Base-by-base conservation (phyloP, 2,329 filamentous ascomycete species). In the Penicillium decumbens region DNA sequence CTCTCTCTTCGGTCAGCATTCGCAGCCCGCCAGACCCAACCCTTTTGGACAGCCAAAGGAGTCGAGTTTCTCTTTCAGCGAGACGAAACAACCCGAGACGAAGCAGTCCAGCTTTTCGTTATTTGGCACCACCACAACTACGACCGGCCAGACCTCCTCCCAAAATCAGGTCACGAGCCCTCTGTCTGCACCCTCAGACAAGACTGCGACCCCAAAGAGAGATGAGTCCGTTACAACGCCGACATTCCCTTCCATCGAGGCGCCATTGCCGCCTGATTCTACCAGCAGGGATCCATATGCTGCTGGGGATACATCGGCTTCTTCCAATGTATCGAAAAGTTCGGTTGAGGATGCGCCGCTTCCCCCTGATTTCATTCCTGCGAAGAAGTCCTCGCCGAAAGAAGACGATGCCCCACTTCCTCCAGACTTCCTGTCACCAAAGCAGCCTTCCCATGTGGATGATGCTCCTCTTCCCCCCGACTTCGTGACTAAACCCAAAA, bases 241-340 rank as follows among this genome's bases (percentile, higher is more conserved):
- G 32, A 48, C 66, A 24, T 59, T 65, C 15, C 52, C 65, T 40
- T 50, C 51, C 24, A 47, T 65, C 7, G 68, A 72, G 53, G 53
- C 67, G 8, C 75, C 75, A 8, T 60, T 77, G 30, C 75, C 75
- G 4, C 75, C 75, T 13, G 74, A 77, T 35, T 56, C 75, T 4
- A 74, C 72, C n/a, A 77, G 72, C 51, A 75, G 70, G 58, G 67
- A 65, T 32, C 66, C 57, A 10, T 77, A 76, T 58, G 69, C 69
- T 7, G 68, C 74, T 24, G 75, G 74, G 4, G 75, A 77, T 50
- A 76, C 74, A n/a, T 75, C 75, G 3, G 72, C 68, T 7, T 76
- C 74, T 7, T 74, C 72, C 3, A 68, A 70, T 46, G 66, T 69
- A 4, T 74, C 72, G 4, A 71, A 69, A 45, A 65, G 58, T 35